Base-by-base conservation (phyloP, 768 basidiomycete genomes). In the Paxillus rubicundulus region DNA sequence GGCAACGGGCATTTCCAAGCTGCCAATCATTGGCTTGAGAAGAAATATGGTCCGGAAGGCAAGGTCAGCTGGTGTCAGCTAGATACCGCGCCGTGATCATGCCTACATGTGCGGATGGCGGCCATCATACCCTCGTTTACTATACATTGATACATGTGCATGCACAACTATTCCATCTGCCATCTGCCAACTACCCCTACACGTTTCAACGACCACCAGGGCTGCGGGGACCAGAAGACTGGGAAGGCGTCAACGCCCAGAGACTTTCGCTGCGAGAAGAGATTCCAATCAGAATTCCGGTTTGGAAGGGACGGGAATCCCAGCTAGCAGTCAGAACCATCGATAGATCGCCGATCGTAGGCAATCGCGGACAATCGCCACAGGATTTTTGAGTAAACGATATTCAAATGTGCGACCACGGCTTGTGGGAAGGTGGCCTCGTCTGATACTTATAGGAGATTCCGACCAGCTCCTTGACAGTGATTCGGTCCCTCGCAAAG, bases 1-100 rank as follows among this genome's bases (percentile, higher is more conserved):
- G 92, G 91, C 45, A 95, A 94, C 67, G 83, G 82, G 45, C 95
- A 97, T 71, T 98, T 98, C 74, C 82, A 77, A 63, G 74, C 80
- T 53, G 89, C 92, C 39, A 96, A 97, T 64, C 80, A 86, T 49
- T 98, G 95, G 95, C 73, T 98, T 21, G 81, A 82, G 65, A 63
- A 77, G 52, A 84, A 82, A 60, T 95, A 97, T 62, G 94, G 93
- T 6, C 59, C 74, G 21, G 84, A 82, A 37, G 83, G 79, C 45
- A 75, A 68, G 53, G 85, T 92, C n/a, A 77, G 90, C 62, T 92
- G 89, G 89, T 85, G 85, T 62, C 73, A 69, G 44, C 70, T 80
- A 44, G 72, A 68, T 43, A 17, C 47, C 36, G 56, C 51, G 62
- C 57, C 58, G 55, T 58, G 47, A 55, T 40, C 39, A 43, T 18